phyloP scores from a whole-genome alignment of 1,139 yeast genomes.

The Pichia sp. region DNA sequence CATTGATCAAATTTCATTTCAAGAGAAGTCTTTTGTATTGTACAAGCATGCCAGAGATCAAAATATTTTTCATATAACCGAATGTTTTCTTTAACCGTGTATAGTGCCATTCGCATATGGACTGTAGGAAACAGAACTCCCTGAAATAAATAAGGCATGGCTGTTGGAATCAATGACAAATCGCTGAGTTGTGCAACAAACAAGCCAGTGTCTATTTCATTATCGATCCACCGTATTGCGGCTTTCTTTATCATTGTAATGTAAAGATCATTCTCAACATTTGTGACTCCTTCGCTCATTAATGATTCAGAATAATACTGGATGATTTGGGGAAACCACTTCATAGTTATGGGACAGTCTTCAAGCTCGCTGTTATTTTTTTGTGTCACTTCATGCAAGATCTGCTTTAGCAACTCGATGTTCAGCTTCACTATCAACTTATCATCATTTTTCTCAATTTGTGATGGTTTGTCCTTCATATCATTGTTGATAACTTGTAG shows the following conservation, averaged over 20 bases:
- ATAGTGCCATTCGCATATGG: slow-evolving; percentile 28
- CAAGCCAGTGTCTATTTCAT: slow-evolving; percentile 12
- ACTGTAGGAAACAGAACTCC: slow-evolving; percentile 23
- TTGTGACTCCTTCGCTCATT: slow-evolving; percentile 13
- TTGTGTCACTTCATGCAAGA: slow-evolving; percentile 4
- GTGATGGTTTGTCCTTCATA: not conserved
- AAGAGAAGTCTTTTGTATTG: slow-evolving; percentile 4
- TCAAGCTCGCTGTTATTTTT: not conserved
- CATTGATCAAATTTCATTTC: not conserved
- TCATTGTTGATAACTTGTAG: slow-evolving; percentile 16
- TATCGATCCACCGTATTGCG: slow-evolving; percentile 21
- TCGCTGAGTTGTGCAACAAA: slow-evolving; percentile 17
- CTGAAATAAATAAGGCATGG: slow-evolving; percentile 18
- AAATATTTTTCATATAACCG: slow-evolving; percentile 21
- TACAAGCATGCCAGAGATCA: slow-evolving; percentile 22
- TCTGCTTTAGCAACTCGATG: slow-evolving; percentile 1
- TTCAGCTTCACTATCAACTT: not conserved
- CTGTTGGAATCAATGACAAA: slow-evolving; percentile 21
- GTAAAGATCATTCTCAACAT: slow-evolving; percentile 23
- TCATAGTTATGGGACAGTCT: slow-evolving; percentile 19
- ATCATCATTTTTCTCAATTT: not conserved
- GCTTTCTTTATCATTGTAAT: slow-evolving; percentile 19
- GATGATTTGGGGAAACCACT: slow-evolving; percentile 25
- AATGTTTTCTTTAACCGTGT: slow-evolving; percentile 19
- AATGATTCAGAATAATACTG: slow-evolving; percentile 21